These are phyloP conservation scores for Epichloe coenophiala DNA, from an alignment of 2,329 filamentous ascomycete species.

Conservation along the genomic window DNA sequence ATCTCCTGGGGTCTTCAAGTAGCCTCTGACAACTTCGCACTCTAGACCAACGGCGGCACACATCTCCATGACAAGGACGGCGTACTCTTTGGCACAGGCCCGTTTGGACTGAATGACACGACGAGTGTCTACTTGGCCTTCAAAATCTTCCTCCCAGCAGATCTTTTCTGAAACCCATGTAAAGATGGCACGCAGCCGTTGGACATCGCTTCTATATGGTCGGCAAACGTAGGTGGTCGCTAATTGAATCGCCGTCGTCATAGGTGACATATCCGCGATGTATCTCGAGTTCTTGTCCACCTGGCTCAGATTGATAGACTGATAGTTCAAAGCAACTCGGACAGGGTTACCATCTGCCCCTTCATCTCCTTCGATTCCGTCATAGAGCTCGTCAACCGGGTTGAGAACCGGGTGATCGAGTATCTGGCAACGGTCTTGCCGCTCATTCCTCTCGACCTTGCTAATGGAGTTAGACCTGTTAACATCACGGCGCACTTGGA, in stretches of 20 bases:
- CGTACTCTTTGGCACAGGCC: conserved; percentile 81
- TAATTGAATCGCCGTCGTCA: conserved; percentile 67
- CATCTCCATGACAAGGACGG: conserved; percentile 82
- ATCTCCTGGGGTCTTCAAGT: conserved; percentile 83
- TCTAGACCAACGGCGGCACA: conserved; percentile 78
- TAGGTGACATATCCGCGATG: conserved; percentile 67
- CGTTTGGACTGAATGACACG: conserved; percentile 74
- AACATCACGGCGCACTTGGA: conserved; percentile 91
- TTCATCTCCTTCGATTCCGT: conserved; percentile 80
- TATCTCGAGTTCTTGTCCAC: conserved; percentile 96
- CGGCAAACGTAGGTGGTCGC: conserved; percentile 88
- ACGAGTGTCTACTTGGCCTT: conserved; percentile 69
- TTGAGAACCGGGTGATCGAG: conserved; percentile 80
- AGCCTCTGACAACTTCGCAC: conserved; percentile 77
- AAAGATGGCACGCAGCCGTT: conserved; percentile 86
- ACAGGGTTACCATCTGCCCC: conserved; percentile 73
- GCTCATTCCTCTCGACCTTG: conserved; percentile 71
- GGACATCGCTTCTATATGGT: conserved; percentile 87
- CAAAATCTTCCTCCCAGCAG: conserved; percentile 88
- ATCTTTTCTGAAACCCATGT: conserved; percentile 96
- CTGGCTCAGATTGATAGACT: conserved; percentile 62
- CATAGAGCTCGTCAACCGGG: conserved; percentile 78
- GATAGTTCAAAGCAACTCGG: conserved; percentile 69
- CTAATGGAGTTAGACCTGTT: conserved; percentile 91
- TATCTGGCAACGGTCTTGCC: conserved; percentile 85